Base-by-base conservation (phyloP, 2,329 filamentous ascomycete species). In the Rhynchosporium agropyri region DNA sequence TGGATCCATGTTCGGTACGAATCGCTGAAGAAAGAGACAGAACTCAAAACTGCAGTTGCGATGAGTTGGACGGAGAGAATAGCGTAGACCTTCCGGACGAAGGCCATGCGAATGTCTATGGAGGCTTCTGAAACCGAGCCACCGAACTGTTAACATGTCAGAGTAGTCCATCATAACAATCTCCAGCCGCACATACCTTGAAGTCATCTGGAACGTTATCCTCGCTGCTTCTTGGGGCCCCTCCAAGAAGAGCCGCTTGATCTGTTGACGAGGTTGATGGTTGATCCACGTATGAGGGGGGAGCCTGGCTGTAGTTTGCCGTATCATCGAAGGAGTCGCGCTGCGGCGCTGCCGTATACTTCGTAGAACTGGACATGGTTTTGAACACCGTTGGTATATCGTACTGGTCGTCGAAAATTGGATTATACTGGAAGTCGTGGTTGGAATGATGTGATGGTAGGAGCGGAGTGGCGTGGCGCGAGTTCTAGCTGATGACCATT, bases 141-240 rank as follows among this genome's bases (percentile, higher is more conserved):
- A 71, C 94, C 95, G 74, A 96, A 98, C 90, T 92, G 74, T 3
- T 57, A 29, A 10, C 56, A 57, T 33, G 46, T 71, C 50, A 71
- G 64, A 33, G 43, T 29, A 49, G 4, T 20, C 50, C 63, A 60
- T 50, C 36, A 57, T 26, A 38, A 26, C 45, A 50, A 31, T 45
- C 20, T 40, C 20, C 36, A 12, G 5, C 36, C 26, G 40, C 48
- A 49, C 48, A 31, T 74, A 91, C 89, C 84, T 97, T 98, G 86
- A 98, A 98, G 78, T 98, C 94, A 80, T 98, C 94, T 1, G 94
- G 94, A 50, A 98, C 76, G 74, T 97, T 96, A 78, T 97, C 94
- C 74, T 93, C 87, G 77, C 93, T 93, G 75, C 83, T 84, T 71
- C 93, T 87, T 58, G 91, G 87, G 50, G 29, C 43, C 10, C 83